Conservation (phyloP, 1,284 basidiomycete genomes). For the Pterula multifida region DNA sequence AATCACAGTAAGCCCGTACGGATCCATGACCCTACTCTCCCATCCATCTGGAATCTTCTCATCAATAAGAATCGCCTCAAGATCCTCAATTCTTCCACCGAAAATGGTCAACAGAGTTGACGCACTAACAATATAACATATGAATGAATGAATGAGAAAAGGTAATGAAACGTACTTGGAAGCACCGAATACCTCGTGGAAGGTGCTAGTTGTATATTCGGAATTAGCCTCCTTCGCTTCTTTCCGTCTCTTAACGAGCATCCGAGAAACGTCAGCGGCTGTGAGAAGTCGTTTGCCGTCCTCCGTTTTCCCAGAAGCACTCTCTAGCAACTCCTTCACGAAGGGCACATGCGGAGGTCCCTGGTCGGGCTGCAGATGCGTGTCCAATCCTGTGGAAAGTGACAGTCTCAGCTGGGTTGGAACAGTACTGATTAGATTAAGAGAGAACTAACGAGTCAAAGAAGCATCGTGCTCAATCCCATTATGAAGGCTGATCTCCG, state of each 20-base stretch:
- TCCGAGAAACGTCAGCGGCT: conserved; percentile 41
- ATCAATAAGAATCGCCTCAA: conserved; percentile 43
- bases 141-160: background rate
- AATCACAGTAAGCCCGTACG: conserved; percentile 45
- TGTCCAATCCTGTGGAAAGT: conserved; percentile 41
- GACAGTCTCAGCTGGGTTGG: background rate
- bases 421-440: background rate
- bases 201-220: conserved; percentile 32
- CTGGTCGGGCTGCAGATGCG: conserved; percentile 37
- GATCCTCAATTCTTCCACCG: conserved; percentile 46
- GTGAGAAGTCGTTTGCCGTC: conserved; percentile 37
- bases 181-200: conserved; percentile 52
- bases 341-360: conserved; percentile 31
- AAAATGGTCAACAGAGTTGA: conserved; percentile 51
- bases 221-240: conserved; percentile 41
- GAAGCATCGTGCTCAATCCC: conserved; percentile 73
- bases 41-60: conserved; percentile 59
- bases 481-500: conserved; percentile 58
- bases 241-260: conserved; percentile 42
- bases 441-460: conserved; percentile 40
- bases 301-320: conserved; percentile 44
- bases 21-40: conserved; percentile 45
- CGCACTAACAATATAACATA: conserved; percentile 23
- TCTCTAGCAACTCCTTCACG: conserved; percentile 44
- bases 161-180: conserved; percentile 39